Conservation (phyloP, 306 rosid genomes). For the Quercus glauca region DNA sequence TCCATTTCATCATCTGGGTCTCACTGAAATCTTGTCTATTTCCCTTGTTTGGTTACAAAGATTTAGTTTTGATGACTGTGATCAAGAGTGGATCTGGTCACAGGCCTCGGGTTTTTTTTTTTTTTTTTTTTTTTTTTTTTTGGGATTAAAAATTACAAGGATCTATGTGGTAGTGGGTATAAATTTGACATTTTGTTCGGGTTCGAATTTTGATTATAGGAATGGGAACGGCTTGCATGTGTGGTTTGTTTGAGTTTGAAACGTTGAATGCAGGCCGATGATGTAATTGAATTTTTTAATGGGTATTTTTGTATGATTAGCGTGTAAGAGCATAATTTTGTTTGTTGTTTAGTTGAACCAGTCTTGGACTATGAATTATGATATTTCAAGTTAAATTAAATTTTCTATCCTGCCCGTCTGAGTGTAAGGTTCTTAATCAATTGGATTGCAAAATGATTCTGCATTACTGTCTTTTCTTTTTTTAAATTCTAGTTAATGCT, state of each 20-base stretch:
- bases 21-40: background rate
- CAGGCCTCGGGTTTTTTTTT: background rate
- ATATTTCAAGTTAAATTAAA: background rate
- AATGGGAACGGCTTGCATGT: background rate
- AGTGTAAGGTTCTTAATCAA: background rate
- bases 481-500: background rate
- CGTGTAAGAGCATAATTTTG: background rate
- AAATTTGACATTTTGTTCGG: background rate
- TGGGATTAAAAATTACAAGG: background rate
- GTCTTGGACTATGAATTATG: background rate
- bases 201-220: background rate
- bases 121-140: background rate
- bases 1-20: background rate
- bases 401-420: background rate
- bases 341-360: background rate
- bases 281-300: background rate
- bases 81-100: conserved; percentile 23
- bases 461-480: background rate
- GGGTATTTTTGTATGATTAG: background rate
- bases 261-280: background rate
- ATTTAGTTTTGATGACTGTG: background rate
- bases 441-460: background rate
- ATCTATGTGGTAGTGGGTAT: background rate
- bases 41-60: background rate
- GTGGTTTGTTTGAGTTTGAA: background rate